These are phyloP conservation scores for Yamadazyma nakazawae DNA, from an alignment of 805 yeast genomes.

Conservation along the genomic window DNA sequence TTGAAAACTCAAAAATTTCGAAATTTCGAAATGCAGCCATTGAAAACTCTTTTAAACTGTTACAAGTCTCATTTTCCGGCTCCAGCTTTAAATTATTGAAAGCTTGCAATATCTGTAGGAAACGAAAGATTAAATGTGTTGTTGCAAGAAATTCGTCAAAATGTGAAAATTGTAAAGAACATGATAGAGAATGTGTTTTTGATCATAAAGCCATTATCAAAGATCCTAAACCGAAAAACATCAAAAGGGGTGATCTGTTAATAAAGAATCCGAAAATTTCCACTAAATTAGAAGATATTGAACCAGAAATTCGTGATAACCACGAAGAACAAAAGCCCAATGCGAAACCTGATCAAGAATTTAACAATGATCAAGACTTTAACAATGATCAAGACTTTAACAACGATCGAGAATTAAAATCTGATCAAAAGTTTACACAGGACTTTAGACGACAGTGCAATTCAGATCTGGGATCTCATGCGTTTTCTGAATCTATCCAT, in stretches of 20 bases:
- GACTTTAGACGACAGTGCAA: no score
- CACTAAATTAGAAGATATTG: background rate
- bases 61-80: slow-evolving; percentile 3
- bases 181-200: slow-evolving; percentile 16
- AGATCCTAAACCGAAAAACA: background rate
- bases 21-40: background rate
- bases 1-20: background rate
- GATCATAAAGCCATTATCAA: slow-evolving; percentile 16
- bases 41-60: background rate
- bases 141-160: slow-evolving; percentile 4
- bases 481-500: no score
- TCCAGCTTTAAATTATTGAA: slow-evolving; percentile 16
- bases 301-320: no score
- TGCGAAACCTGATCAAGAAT: no score
- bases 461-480: no score
- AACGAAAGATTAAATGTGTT: slow-evolving; percentile 19
- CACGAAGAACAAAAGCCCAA: no score
- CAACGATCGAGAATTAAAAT: no score
- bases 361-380: no score
- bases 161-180: slow-evolving; percentile 17
- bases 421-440: no score
- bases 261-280: background rate
- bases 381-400: no score
- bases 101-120: slow-evolving; percentile 21
- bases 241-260: no score